Evolutionary conservation across 306 rosid species (phyloP).

Genomic region (Vigna radiata): DNA sequence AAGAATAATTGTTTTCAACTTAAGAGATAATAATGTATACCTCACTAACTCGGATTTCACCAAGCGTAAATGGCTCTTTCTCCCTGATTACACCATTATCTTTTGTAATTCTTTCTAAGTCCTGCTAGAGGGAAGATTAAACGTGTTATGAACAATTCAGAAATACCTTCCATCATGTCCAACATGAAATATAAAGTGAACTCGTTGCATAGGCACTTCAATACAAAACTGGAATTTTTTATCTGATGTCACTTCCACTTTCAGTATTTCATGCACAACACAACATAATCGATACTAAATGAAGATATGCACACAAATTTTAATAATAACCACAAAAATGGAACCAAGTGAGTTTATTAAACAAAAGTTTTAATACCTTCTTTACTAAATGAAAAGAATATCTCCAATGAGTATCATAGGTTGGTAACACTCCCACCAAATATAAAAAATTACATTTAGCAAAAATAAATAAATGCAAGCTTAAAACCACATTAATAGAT

Average conservation of each 20-base stretch:
- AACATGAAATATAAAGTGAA: not conserved
- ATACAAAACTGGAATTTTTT: constrained; percentile 27
- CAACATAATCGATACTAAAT: constrained; percentile 2
- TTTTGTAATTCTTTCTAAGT: constrained; percentile 72
- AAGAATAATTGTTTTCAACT: constrained; percentile 12
- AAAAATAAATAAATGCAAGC: constrained; percentile 2
- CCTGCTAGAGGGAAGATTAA: constrained; percentile 56
- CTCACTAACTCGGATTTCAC: constrained; percentile 65
- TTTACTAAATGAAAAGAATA: constrained; percentile 1
- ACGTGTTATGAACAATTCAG: constrained; percentile 21
- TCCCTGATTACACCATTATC: constrained; percentile 68
- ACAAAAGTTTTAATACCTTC: constrained; percentile 24
- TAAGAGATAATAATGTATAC: constrained; percentile 49
- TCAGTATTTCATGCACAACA: constrained; percentile 7
- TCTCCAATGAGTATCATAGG: not conserved
- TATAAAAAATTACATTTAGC: constrained; percentile 30
- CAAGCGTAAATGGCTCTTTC: constrained; percentile 89
- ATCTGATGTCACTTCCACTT: constrained; percentile 8
- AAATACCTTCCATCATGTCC: constrained; percentile 19
- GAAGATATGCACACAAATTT: constrained; percentile 36
- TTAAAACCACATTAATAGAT: constrained; percentile 26
- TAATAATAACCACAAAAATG: constrained; percentile 13
- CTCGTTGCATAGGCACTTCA: constrained; percentile 14
- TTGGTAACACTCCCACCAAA: constrained; percentile 22
- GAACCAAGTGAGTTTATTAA: constrained; percentile 15